These are phyloP conservation scores for Datisca glomerata DNA, from an alignment of 306 rosid species.

Conservation along the genomic window DNA sequence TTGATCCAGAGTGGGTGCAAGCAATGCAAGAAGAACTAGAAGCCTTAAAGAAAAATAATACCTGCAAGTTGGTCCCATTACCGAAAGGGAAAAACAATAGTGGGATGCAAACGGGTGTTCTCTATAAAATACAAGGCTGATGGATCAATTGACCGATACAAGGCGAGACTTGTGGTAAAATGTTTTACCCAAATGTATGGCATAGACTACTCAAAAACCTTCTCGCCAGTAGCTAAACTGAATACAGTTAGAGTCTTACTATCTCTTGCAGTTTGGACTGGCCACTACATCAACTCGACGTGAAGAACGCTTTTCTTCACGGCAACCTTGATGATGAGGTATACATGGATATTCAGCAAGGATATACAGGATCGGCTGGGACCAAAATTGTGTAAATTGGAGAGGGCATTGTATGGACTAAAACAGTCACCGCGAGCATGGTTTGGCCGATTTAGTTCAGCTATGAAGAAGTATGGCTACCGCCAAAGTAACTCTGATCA, in stretches of 20 bases:
- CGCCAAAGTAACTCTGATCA: too few relatives aligned
- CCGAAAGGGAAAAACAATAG: background rate
- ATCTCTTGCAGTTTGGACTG: background rate
- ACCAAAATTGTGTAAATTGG: background rate
- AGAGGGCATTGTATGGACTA: background rate
- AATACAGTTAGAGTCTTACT: background rate
- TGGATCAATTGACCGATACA: too few relatives aligned
- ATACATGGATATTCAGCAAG: too few relatives aligned
- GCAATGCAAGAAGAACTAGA: slow-evolving; percentile 4
- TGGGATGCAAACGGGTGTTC: too few relatives aligned
- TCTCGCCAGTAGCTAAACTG: background rate
- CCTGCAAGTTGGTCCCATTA: background rate
- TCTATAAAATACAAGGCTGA: too few relatives aligned
- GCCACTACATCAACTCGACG: too few relatives aligned
- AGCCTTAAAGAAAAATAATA: background rate
- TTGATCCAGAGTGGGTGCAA: background rate
- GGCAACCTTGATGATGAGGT: too few relatives aligned
- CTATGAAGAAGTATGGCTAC: background rate
- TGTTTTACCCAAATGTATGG: too few relatives aligned
- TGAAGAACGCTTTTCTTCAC: too few relatives aligned
- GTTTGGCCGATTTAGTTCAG: background rate
- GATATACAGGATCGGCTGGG: too few relatives aligned
- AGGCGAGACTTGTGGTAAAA: background rate
- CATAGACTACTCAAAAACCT: background rate
- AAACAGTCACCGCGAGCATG: too few relatives aligned